Evolutionary conservation across 306 rosid genomes (phyloP).

Genomic region (Begonia loranthoides): DNA sequence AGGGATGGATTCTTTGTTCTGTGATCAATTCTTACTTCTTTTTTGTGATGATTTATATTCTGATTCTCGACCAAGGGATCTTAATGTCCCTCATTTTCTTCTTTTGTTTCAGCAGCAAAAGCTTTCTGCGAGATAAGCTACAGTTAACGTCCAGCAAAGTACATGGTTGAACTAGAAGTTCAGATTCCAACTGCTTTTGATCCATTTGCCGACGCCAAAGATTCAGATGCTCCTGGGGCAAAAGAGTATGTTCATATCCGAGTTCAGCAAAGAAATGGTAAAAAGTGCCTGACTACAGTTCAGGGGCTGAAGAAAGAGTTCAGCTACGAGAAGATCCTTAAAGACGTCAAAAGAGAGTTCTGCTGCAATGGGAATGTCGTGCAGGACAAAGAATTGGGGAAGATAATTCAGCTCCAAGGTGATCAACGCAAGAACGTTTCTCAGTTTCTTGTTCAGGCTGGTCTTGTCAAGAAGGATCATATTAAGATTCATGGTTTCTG

Average conservation of each 20-base stretch:
- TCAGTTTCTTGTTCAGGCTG: constrained; percentile 49
- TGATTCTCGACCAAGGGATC: no score
- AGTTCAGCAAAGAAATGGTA: constrained; percentile 82
- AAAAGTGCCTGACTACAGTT: constrained; percentile 75
- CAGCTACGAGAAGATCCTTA: constrained; percentile 78
- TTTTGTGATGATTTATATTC: no score
- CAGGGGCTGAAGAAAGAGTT: constrained; percentile 64
- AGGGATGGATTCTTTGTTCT: no score
- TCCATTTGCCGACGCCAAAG: constrained; percentile 61
- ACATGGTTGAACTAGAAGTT: constrained; percentile 62
- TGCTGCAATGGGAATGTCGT: constrained; percentile 98
- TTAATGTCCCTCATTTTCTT: no score
- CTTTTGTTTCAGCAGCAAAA: not conserved
- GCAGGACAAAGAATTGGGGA: constrained; percentile 73
- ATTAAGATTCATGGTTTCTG: constrained; percentile 85
- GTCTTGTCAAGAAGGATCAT: constrained; percentile 57
- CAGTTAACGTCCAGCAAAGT: constrained; percentile 21
- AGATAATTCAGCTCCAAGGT: constrained; percentile 82
- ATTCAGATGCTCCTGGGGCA: constrained; percentile 61
- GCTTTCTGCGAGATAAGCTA: not conserved
- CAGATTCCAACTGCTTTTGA: constrained; percentile 46
- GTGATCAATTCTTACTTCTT: no score
- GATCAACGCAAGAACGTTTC: constrained; percentile 85
- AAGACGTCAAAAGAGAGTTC: constrained; percentile 68
- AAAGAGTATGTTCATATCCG: constrained; percentile 72